Conservation (phyloP, 2,329 filamentous ascomycete genomes). For the Xylariaceae sp. region DNA sequence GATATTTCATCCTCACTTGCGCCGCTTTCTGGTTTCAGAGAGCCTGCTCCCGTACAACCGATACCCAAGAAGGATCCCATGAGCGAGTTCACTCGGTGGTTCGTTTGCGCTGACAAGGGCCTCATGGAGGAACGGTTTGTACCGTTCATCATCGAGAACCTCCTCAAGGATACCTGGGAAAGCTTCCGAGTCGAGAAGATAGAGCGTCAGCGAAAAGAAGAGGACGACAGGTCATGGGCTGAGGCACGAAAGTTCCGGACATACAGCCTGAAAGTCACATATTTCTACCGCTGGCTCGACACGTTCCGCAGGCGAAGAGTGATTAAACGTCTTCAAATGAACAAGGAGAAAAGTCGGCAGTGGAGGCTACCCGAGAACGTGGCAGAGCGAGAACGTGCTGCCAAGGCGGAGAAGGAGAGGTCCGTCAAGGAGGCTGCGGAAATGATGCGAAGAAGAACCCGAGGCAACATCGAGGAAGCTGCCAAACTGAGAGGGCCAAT, state of each 20-base stretch:
- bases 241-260: slow-evolving; percentile 40
- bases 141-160: slow-evolving; percentile 35
- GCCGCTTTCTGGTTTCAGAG: too few relatives aligned
- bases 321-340: slow-evolving; percentile 42
- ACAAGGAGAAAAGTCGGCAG: slow-evolving; percentile 41
- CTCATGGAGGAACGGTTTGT: slow-evolving; percentile 42
- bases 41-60: too few relatives aligned
- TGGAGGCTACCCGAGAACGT: slow-evolving; percentile 30
- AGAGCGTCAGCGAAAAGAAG: slow-evolving; percentile 27
- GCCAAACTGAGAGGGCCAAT: slow-evolving; percentile 14
- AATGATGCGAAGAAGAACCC: slow-evolving; percentile 15
- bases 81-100: slow-evolving; percentile 46
- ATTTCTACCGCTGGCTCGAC: slow-evolving; percentile 49
- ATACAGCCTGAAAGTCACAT: slow-evolving; percentile 45
- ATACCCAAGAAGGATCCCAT: slow-evolving; percentile 32
- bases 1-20: too few relatives aligned
- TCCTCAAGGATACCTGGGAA: slow-evolving; percentile 35
- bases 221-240: slow-evolving; percentile 36
- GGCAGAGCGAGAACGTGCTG: slow-evolving; percentile 18
- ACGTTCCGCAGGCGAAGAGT: slow-evolving; percentile 40
- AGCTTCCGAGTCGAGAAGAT: slow-evolving; percentile 27
- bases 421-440: slow-evolving; percentile 16
- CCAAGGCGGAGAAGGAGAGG: slow-evolving; percentile 12
- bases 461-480: slow-evolving; percentile 10
- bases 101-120: slow-evolving; percentile 45